phyloP scores from a whole-genome alignment of 2,329 filamentous ascomycete species.

The Alternaria angustiovoidea region DNA sequence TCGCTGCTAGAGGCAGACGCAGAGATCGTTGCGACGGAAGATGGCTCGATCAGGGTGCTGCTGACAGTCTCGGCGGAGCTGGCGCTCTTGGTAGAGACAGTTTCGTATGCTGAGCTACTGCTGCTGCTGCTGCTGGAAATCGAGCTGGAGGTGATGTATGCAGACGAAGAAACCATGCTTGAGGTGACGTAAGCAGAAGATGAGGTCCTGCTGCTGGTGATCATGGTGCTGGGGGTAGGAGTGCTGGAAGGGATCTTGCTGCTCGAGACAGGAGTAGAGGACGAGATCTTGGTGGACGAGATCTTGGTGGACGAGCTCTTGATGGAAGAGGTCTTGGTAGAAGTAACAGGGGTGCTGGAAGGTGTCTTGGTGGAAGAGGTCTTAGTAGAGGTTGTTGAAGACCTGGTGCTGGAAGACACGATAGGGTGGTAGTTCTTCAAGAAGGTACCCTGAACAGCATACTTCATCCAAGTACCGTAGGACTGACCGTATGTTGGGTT shows the following conservation, averaged over 20 bases:
- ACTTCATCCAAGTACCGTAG: slow-evolving; percentile 60
- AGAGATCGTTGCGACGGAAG: slow-evolving; percentile 2
- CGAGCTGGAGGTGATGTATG: not conserved
- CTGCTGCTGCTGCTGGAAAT: slow-evolving; percentile 2
- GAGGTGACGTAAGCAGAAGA: slow-evolving; percentile 9
- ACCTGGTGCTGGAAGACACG: slow-evolving; percentile 18
- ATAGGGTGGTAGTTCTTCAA: slow-evolving; percentile 27
- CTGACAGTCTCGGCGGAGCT: not conserved
- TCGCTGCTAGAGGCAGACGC: slow-evolving; percentile 1
- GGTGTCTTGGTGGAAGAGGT: slow-evolving; percentile 2
- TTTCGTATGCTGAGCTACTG: slow-evolving; percentile 13
- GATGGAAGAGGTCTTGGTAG: not conserved
- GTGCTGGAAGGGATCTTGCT: not conserved
- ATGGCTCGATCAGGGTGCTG: slow-evolving; percentile 6
- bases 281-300: slow-evolving; percentile 1
- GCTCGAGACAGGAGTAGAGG: not conserved
- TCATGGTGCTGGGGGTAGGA: slow-evolving; percentile 1
- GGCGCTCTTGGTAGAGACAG: not conserved
- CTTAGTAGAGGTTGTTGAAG: slow-evolving; percentile 1
- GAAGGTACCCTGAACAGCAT: slow-evolving; percentile 38
- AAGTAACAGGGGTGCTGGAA: not conserved
- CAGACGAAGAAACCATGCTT: slow-evolving; percentile 3
- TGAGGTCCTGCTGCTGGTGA: slow-evolving; percentile 1
- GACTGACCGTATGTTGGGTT: slow-evolving; percentile 56
- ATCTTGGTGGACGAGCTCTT: not conserved